phyloP scores from a whole-genome alignment of 2,329 filamentous ascomycete genomes.

The Chlorencoelia australis region DNA sequence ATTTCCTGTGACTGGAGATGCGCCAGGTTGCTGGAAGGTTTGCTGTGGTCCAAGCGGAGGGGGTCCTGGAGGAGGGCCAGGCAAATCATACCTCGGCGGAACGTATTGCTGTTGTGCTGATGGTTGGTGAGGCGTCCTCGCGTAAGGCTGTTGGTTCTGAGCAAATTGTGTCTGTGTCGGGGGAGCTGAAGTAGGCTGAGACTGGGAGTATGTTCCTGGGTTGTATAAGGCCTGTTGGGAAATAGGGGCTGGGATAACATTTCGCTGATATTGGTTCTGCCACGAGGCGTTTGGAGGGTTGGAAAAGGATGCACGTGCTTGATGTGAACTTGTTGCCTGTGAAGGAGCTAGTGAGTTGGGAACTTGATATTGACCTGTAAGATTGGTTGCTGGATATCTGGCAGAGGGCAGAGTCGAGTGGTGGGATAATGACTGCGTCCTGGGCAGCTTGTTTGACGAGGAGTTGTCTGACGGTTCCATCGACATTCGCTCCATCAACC shows the following conservation, averaged over 20 bases:
- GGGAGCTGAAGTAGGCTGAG: conserved; percentile 18
- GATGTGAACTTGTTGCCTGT: conserved; percentile 26
- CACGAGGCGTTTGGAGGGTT: conserved; percentile 30
- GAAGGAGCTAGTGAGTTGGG: conserved; percentile 42
- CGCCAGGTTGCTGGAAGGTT: conserved; percentile 34
- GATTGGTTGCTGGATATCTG: conserved; percentile 45
- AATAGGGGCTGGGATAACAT: conserved; percentile 35
- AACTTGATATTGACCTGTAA: conserved; percentile 48
- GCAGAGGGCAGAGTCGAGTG: conserved; percentile 28
- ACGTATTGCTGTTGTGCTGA: conserved; percentile 35
- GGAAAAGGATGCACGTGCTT: conserved; percentile 35
- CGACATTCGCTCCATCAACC: conserved; percentile 92
- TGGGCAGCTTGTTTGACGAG: conserved; percentile 30
- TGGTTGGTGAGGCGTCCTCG: conserved; percentile 27
- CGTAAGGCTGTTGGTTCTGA: conserved; percentile 19
- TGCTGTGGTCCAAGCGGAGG: conserved; percentile 41
- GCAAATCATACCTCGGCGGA: conserved; percentile 55
- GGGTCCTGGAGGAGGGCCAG: conserved; percentile 55
- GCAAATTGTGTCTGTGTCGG: conserved; percentile 41
- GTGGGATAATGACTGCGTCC: conserved; percentile 25
- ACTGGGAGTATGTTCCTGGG: conserved; percentile 28
- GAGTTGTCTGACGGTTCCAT: conserved; percentile 53
- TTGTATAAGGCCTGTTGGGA: conserved; percentile 34
- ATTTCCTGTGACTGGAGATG: conserved; percentile 39
- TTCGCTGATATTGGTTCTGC: conserved; percentile 17